These are phyloP conservation scores for Vicia villosa DNA, from an alignment of 306 rosid genomes.

Conservation along the genomic window DNA sequence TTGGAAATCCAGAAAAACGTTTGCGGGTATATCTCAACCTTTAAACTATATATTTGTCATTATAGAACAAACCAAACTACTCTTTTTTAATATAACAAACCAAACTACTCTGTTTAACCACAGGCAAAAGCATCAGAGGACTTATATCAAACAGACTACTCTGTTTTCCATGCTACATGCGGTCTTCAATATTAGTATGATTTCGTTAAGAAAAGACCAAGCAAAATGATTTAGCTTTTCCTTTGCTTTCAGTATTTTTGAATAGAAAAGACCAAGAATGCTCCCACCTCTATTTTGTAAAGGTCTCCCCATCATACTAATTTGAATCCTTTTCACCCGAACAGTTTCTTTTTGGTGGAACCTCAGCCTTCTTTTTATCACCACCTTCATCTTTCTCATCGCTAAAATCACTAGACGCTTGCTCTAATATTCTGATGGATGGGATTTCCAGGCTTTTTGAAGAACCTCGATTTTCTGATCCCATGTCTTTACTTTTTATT, in stretches of 20 bases:
- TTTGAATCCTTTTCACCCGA: not conserved
- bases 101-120: not conserved
- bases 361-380: not conserved
- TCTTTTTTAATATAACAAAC: not conserved
- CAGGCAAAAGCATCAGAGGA: not conserved
- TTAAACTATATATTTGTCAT: not conserved
- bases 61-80: not conserved
- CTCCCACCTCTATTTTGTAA: not conserved
- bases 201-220: not conserved
- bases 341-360: not conserved
- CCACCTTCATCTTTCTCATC: not conserved
- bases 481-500: not conserved
- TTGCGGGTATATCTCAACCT: not conserved
- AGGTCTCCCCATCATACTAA: not conserved
- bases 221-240: not conserved
- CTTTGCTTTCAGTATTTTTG: not conserved
- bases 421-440: not conserved
- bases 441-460: not conserved
- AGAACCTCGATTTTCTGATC: not conserved
- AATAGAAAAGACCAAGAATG: not conserved
- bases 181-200: not conserved
- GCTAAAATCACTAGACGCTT: not conserved
- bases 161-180: not conserved
- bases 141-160: not conserved
- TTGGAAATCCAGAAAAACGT: not conserved